These are phyloP conservation scores for Ophiostoma ulmi DNA, from an alignment of 2,329 filamentous ascomycete species.

Conservation along the genomic window DNA sequence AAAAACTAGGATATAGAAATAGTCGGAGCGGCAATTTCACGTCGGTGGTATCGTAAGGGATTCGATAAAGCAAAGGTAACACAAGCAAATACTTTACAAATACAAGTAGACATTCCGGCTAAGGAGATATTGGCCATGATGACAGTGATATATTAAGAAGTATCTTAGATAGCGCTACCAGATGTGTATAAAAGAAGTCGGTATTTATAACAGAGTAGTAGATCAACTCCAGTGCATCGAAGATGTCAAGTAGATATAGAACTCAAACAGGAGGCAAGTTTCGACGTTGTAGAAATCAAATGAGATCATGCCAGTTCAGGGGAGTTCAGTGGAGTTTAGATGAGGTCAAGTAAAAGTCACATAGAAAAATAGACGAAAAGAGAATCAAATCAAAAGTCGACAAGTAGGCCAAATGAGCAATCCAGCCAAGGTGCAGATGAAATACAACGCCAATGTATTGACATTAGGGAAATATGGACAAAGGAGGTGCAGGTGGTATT, in stretches of 20 bases:
- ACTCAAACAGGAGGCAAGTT: not conserved
- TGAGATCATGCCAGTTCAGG: not conserved
- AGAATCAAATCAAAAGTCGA: not conserved
- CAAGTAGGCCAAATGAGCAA: not conserved
- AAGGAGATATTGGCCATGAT: not conserved
- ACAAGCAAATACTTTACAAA: not conserved
- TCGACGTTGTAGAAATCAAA: not conserved
- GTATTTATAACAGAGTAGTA: not conserved
- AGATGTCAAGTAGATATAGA: not conserved
- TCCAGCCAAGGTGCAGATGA: not conserved
- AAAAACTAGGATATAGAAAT: conserved; percentile 4
- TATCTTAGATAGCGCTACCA: not conserved
- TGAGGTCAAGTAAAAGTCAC: not conserved
- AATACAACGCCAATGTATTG: not conserved
- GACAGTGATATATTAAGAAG: not conserved
- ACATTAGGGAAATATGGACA: not conserved
- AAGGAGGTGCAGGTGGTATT: not conserved
- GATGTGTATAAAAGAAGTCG: not conserved
- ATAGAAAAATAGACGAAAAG: not conserved
- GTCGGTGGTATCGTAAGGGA: not conserved
- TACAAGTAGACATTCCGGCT: not conserved
- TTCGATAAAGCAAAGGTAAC: not conserved
- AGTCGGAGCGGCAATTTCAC: not conserved
- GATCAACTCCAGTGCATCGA: not conserved
- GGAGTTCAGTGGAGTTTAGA: not conserved